A percentile compares a stretch with the other conserved stretches of the same genome.
phyloP scores from a whole-genome alignment of 306 rosid species.

The Ormosia semicastrata region DNA sequence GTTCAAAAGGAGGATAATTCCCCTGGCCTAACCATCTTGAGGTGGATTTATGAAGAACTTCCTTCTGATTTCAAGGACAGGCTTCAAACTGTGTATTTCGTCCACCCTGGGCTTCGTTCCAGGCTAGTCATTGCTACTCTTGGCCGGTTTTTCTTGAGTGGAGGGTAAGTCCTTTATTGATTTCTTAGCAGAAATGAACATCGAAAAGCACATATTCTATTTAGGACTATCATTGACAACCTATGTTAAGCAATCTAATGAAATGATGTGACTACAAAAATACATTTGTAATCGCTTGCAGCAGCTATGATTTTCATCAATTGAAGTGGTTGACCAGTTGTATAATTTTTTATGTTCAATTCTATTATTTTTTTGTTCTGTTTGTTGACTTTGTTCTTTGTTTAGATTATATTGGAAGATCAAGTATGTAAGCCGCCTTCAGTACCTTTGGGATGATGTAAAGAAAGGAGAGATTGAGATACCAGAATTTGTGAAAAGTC shows the following conservation, averaged over 20 bases:
- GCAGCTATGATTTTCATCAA: neutral
- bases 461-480: slow-evolving; percentile 77
- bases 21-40: slow-evolving; percentile 88
- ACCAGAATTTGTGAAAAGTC: slow-evolving; percentile 81
- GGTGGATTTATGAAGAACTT: slow-evolving; percentile 96
- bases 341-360: neutral
- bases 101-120: slow-evolving; percentile 93
- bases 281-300: neutral
- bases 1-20: slow-evolving; percentile 89
- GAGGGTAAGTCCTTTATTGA: slow-evolving; percentile 67
- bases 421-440: slow-evolving; percentile 82
- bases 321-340: neutral
- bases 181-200: neutral
- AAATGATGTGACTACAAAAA: slow-evolving; percentile 4
- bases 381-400: neutral
- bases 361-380: neutral
- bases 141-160: slow-evolving; percentile 80
- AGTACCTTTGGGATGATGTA: slow-evolving; percentile 92
- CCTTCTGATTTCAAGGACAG: slow-evolving; percentile 72
- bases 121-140: slow-evolving; percentile 82
- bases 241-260: neutral
- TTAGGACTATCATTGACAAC: neutral
- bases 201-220: neutral
- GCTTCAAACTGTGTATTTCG: slow-evolving; percentile 75
- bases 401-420: slow-evolving; percentile 91